Percentiles rank a stretch among this genome's conserved stretches.
Evolutionary conservation across 441 rosid species (phyloP).

Genomic region (Flueggea neowawraea): DNA sequence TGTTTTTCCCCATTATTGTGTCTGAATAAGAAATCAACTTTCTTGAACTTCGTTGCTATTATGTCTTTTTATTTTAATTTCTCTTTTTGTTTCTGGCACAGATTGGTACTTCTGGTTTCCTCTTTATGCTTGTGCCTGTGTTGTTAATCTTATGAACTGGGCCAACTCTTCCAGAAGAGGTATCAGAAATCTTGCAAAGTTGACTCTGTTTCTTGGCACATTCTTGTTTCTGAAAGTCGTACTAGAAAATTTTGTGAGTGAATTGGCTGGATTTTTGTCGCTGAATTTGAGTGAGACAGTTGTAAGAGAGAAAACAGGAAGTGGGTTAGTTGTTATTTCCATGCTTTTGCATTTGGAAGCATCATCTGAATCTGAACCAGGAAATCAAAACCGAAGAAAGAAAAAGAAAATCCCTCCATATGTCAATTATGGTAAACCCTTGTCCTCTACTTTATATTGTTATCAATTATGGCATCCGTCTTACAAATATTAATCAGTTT

Average conservation of each 20-base stretch:
- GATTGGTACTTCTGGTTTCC: slow-evolving; percentile 95
- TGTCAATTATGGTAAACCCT: slow-evolving; percentile 37
- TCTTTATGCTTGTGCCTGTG: slow-evolving; percentile 55
- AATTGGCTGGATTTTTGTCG: slow-evolving; percentile 48
- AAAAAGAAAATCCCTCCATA: slow-evolving; percentile 12
- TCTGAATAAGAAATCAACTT: background rate
- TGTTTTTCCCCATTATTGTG: background rate
- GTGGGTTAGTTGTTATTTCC: slow-evolving; percentile 62
- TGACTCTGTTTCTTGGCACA: slow-evolving; percentile 35
- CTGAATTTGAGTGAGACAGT: slow-evolving; percentile 63
- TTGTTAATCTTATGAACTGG: slow-evolving; percentile 46
- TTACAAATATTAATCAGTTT: background rate
- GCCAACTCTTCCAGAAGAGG: slow-evolving; percentile 17
- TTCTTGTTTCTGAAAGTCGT: slow-evolving; percentile 57
- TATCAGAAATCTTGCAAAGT: slow-evolving; percentile 23
- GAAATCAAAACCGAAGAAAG: slow-evolving; percentile 10
- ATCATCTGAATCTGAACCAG: slow-evolving; percentile 12
- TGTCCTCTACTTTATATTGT: no score
- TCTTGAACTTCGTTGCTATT: background rate
- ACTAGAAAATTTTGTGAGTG: slow-evolving; percentile 33
- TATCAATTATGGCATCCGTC: no score
- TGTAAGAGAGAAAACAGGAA: slow-evolving; percentile 74
- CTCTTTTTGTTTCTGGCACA: slow-evolving; percentile 14
- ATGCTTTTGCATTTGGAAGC: slow-evolving; percentile 58
- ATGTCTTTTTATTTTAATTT: background rate